These are phyloP conservation scores for Trichoderma sp. DNA, from an alignment of 2,329 filamentous ascomycete species.

Conservation along the genomic window DNA sequence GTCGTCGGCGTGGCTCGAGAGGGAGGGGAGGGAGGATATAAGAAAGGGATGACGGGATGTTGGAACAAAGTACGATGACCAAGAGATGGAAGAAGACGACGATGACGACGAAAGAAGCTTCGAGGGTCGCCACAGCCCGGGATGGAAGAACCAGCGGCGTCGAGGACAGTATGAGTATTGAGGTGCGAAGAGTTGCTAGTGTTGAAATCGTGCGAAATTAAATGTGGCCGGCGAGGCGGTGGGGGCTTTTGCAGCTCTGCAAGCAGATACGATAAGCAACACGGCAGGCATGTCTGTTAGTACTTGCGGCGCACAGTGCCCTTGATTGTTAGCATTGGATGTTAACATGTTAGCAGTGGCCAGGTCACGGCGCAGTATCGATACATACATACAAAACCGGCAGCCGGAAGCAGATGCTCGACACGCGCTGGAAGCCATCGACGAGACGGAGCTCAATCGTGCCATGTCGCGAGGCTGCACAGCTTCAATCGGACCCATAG, in stretches of 20 bases:
- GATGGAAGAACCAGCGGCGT: slow-evolving; percentile 16
- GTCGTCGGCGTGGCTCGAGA: slow-evolving; percentile 2
- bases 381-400: neutral
- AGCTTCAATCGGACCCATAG: slow-evolving; percentile 3
- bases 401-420: neutral
- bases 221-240: slow-evolving; percentile 22
- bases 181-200: slow-evolving; percentile 16
- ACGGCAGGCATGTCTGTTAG: neutral
- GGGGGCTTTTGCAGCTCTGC: slow-evolving; percentile 3
- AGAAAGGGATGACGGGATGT: neutral
- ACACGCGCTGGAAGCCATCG: slow-evolving; percentile 16
- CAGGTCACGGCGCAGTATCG: neutral
- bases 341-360: neutral
- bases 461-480: slow-evolving; percentile 14
- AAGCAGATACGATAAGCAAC: slow-evolving; percentile 16
- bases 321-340: neutral
- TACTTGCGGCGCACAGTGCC: neutral
- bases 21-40: neutral
- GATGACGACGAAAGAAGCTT: slow-evolving; percentile 13
- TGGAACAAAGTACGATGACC: neutral
- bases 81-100: neutral
- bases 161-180: slow-evolving; percentile 18
- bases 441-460: slow-evolving; percentile 11
- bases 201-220: slow-evolving; percentile 21
- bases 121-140: neutral